Evolutionary conservation across 805 yeast species (phyloP), one percentile per base, ranked within the genome.

Genomic region (Grigorovia yakushimaensis): DNA sequence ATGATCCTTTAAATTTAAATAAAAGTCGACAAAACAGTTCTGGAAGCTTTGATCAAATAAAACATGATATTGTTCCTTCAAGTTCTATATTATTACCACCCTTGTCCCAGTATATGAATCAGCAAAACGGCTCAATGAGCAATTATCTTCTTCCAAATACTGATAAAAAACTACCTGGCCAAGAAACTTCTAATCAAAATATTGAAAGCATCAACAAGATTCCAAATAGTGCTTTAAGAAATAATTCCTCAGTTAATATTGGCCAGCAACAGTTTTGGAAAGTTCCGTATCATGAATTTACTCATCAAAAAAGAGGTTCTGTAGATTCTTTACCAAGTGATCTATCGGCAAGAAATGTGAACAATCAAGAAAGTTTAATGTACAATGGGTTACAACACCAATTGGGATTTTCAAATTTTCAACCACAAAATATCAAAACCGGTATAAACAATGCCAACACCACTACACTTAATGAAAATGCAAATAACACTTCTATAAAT

Each of bases 251-350:
- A 17, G 13, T 36, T 9, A 35, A 44, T 33, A 22, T 57, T 23
- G 55, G 54, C 15, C 61, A 56, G 33, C 68, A 62, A 49, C 67
- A 58, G 44, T 64, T 64, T 45, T 64, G 68, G 68, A 64, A 64
- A 51, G 68, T 64, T 8, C 68, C 68, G 5, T 62, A 59, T 41
- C 66, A 61, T 47, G 68, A 62, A 45, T 62, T 59, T 42, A 54
- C 58, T 21, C 52, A 57, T 37, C 63, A 61, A 43, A 50, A 63
- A 37, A 55, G 64, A 22, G 59, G 57, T n/a, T 64, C 68, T 3
- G 49, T 62, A 0, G 67, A 61, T 42, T 64, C 66, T 4, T 24
- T 60, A 38, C 51, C 56, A 2, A 62, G 67, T 42, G 63, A 62
- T 46, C 47, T 53, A 15, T 62, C 66, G 9, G 51, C 52, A n/a